A percentile compares a stretch with the other conserved stretches of the same genome.
phyloP scores from a whole-genome alignment of 2,329 filamentous ascomycete genomes.

The Cladosporium colombiae region DNA sequence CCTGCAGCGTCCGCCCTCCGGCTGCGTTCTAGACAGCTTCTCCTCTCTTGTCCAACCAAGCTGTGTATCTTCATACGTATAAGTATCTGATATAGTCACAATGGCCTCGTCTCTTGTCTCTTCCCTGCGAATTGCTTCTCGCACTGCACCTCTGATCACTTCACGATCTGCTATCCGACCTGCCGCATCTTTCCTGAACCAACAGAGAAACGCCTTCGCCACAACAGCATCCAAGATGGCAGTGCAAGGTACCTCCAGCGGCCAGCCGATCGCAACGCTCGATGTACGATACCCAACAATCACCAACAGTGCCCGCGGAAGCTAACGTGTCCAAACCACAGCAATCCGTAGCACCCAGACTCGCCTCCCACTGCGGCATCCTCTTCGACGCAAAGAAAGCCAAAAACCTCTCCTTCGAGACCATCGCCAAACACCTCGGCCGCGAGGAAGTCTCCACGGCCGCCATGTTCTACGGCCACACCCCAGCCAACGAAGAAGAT shows the following conservation, averaged over 20 bases:
- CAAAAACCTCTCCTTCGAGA: constrained; percentile 75
- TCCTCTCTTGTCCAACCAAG: constrained; percentile 11
- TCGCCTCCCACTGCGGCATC: constrained; percentile 69
- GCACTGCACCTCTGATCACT: constrained; percentile 16
- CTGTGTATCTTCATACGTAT: neutral
- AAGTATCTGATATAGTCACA: constrained; percentile 6
- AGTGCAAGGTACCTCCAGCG: constrained; percentile 27
- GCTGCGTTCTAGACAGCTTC: constrained; percentile 4
- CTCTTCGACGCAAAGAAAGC: constrained; percentile 80
- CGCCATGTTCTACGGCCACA: constrained; percentile 88
- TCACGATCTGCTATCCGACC: constrained; percentile 19
- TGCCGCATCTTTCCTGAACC: constrained; percentile 12
- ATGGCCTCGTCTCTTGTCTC: constrained; percentile 22
- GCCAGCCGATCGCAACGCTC: constrained; percentile 37
- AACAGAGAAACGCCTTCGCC: constrained; percentile 22
- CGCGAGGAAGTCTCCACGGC: constrained; percentile 83
- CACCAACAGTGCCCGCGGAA: neutral
- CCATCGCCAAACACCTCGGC: constrained; percentile 70
- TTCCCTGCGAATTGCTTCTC: constrained; percentile 20
- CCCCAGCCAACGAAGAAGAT: constrained; percentile 71
- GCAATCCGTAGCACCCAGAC: constrained; percentile 66
- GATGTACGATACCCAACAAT: constrained; percentile 27
- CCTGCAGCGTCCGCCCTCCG: constrained; percentile 13
- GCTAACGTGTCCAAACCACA: constrained; percentile 38
- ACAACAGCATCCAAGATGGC: constrained; percentile 24